phyloP scores from a whole-genome alignment of 495 filamentous ascomycete genomes.

The Aspergillus diversus region DNA sequence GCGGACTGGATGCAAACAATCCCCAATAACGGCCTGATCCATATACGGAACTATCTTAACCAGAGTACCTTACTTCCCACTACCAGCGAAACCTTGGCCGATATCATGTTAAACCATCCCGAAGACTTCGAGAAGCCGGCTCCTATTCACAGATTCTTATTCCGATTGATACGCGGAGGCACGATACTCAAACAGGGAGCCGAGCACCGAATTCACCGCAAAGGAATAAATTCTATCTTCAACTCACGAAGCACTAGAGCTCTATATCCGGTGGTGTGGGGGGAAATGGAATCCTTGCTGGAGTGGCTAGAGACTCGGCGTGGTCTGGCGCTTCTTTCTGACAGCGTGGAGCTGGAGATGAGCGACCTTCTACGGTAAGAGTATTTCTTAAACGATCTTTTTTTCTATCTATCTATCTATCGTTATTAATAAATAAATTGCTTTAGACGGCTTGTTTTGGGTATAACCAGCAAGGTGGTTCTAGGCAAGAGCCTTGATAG shows the following conservation, averaged over 20 bases:
- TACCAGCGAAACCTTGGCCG: constrained; percentile 24
- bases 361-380: background rate
- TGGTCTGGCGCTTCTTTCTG: background rate
- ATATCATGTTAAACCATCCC: constrained; percentile 27
- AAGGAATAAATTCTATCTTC: background rate
- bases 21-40: constrained; percentile 37
- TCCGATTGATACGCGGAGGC: background rate
- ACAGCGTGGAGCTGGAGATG: background rate
- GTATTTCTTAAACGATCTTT: background rate
- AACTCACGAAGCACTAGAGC: background rate
- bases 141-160: background rate
- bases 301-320: background rate
- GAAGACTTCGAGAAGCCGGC: constrained; percentile 33
- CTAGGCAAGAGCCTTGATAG: background rate
- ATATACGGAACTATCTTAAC: constrained; percentile 29
- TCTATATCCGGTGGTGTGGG: background rate
- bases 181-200: background rate
- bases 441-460: background rate
- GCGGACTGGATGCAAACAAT: constrained; percentile 5
- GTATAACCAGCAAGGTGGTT: background rate
- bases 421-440: background rate
- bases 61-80: constrained; percentile 29
- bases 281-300: background rate
- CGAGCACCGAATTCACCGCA: background rate
- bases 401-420: no score